Base-by-base conservation (phyloP, 1,284 basidiomycete genomes). In the Sanghuangporus weigelae region DNA sequence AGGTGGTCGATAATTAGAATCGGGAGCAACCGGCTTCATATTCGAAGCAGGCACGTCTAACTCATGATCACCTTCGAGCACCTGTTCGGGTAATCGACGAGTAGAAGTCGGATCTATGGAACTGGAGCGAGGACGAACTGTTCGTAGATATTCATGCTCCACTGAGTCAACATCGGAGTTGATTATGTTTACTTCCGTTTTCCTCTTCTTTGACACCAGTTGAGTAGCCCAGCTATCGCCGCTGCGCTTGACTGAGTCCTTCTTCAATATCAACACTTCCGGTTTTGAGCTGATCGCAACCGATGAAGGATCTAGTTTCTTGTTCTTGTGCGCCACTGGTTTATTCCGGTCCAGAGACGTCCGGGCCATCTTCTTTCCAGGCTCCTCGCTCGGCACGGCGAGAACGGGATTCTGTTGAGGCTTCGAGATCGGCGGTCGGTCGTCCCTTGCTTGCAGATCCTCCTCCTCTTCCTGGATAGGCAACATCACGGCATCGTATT, bases 341-440 rank as follows among this genome's bases (percentile, higher is more conserved):
- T 36, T 49, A 19, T 44, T 39, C 48, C 26, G 21, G 19, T 60
- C 58, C n/a, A 26, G 26, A 7, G 21, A 12, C 58, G 58, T 36
- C 26, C 21, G 16, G 7, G 49, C 42, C 12, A 3, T 6, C n/a
- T 51, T 51, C 12, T 57, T 26, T 12, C 12, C 16, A 38, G n/a
- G 19, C 26, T 35, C 48, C 57, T 57, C 61, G 35, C 44, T 55
- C 56, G 53, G 55, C 35, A 14, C 53, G 36, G 54, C 14, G 48
- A 46, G 21, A 7, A 49, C 55, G 61, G 46, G 12, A 49, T 35
- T 31, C 36, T 38, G 46, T 11, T 55, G 36, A 40, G 23, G 39
- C 62, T 64, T 64, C 63, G 63, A 51, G 63, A 64, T 64, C 63
- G 63, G 49, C 63, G 38, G 40, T 31, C 38, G 57, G 21, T 56